These are phyloP conservation scores for Pleoardoris graminearum DNA, from an alignment of 2,329 filamentous ascomycete genomes.

Conservation along the genomic window DNA sequence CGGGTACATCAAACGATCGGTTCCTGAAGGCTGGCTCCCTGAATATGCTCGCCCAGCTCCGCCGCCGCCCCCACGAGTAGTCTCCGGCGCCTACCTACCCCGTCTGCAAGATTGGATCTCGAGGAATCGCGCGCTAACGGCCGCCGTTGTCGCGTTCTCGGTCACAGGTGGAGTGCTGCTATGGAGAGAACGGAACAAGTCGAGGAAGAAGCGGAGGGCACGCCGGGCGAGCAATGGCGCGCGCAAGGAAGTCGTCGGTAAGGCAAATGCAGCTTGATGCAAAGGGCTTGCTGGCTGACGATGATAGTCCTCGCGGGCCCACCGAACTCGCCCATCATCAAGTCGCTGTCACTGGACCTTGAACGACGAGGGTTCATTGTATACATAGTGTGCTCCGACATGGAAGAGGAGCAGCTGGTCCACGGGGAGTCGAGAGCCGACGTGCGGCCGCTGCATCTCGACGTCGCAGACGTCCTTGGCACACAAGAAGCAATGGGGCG, in stretches of 20 bases:
- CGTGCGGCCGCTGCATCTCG: conserved; percentile 78
- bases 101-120: conserved; percentile 62
- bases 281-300: conserved; percentile 12
- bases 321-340: conserved; percentile 79
- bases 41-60: conserved; percentile 65
- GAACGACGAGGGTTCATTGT: conserved; percentile 92
- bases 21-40: conserved; percentile 73
- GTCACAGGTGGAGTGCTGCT: conserved; percentile 65
- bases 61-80: conserved; percentile 49
- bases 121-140: conserved; percentile 72
- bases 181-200: conserved; percentile 63
- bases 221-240: conserved; percentile 80
- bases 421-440: conserved; percentile 77
- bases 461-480: conserved; percentile 75
- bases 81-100: conserved; percentile 55
- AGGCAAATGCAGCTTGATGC: background rate
- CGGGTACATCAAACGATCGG: conserved; percentile 67
- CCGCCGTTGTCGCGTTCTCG: conserved; percentile 70
- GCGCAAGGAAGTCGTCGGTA: conserved; percentile 76
- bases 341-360: conserved; percentile 80
- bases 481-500: conserved; percentile 70
- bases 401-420: conserved; percentile 81
- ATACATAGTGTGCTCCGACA: conserved; percentile 82
- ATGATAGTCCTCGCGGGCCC: conserved; percentile 82
- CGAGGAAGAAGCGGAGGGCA: conserved; percentile 70